Evolutionary conservation across 441 rosid genomes (phyloP).

Genomic region (Hypseocharis bilobata): DNA sequence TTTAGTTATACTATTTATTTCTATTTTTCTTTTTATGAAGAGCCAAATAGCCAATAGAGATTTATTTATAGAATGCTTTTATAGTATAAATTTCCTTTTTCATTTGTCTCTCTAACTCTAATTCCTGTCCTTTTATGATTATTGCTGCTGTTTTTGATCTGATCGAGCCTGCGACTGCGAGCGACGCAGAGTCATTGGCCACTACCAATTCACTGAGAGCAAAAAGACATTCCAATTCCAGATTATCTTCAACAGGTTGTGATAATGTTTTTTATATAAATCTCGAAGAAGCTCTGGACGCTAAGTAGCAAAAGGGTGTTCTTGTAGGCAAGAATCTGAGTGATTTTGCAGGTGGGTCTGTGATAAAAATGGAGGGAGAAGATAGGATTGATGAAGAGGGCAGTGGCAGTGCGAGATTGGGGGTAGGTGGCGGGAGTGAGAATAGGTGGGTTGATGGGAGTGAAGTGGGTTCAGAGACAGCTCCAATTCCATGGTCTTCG

Average conservation of each 20-base stretch:
- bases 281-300: too few relatives aligned
- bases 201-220: neutral
- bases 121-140: neutral
- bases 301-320: neutral
- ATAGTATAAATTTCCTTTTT: too few relatives aligned
- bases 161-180: too few relatives aligned
- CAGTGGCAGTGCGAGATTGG: constrained; percentile 29
- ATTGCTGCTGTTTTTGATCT: neutral
- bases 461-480: constrained; percentile 65
- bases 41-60: neutral
- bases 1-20: too few relatives aligned
- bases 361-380: constrained; percentile 41
- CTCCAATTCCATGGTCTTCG: constrained; percentile 33
- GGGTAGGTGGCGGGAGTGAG: constrained; percentile 42
- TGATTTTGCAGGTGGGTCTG: constrained; percentile 13
- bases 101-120: neutral
- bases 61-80: neutral
- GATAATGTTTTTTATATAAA: neutral
- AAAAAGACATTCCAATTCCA: neutral
- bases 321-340: neutral
- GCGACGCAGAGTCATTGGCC: too few relatives aligned
- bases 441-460: constrained; percentile 86
- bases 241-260: neutral
- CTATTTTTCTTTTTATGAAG: too few relatives aligned
- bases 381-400: constrained; percentile 71